Conservation (phyloP, 2,329 filamentous ascomycete species). For the Aureobasidium sp. region DNA sequence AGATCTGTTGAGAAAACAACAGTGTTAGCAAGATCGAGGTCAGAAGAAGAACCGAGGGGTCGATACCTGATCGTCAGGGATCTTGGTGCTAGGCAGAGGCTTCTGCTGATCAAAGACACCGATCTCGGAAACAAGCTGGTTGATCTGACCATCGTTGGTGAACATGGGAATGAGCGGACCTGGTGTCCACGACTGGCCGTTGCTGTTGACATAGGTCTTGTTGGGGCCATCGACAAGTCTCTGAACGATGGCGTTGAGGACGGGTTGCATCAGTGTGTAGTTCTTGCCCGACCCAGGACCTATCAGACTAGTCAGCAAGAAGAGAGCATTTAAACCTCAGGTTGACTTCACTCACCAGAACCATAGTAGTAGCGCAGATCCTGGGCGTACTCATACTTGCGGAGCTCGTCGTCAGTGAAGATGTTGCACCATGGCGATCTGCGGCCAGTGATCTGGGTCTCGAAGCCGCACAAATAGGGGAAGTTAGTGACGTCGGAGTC, state of each 20-base stretch:
- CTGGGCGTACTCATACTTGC: slow-evolving; percentile 56
- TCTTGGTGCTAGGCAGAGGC: slow-evolving; percentile 38
- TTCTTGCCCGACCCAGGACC: slow-evolving; percentile 49
- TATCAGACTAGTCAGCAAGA: slow-evolving; percentile 24
- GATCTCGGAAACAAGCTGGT: slow-evolving; percentile 49
- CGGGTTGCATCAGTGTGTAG: slow-evolving; percentile 52
- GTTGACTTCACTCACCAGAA: background rate
- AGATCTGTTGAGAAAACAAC: slow-evolving; percentile 31
- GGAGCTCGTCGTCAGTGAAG: slow-evolving; percentile 51
- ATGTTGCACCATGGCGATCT: slow-evolving; percentile 51
- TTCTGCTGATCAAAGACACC: slow-evolving; percentile 53
- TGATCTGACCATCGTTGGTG: slow-evolving; percentile 58
- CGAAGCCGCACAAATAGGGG: slow-evolving; percentile 60
- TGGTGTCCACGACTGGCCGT: slow-evolving; percentile 40
- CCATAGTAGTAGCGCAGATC: slow-evolving; percentile 53
- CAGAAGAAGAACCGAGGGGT: background rate
- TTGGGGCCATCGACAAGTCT: slow-evolving; percentile 46
- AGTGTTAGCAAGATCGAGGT: background rate
- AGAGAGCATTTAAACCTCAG: slow-evolving; percentile 17
- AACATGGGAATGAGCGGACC: slow-evolving; percentile 54
- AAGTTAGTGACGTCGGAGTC: slow-evolving; percentile 48
- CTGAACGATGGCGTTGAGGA: slow-evolving; percentile 45
- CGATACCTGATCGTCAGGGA: slow-evolving; percentile 30
- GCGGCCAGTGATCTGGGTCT: slow-evolving; percentile 55
- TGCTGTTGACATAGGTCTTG: slow-evolving; percentile 37